Evolutionary conservation across 352 stramenopile genomes (phyloP).

Genomic region (Phytophthora foliorum): DNA sequence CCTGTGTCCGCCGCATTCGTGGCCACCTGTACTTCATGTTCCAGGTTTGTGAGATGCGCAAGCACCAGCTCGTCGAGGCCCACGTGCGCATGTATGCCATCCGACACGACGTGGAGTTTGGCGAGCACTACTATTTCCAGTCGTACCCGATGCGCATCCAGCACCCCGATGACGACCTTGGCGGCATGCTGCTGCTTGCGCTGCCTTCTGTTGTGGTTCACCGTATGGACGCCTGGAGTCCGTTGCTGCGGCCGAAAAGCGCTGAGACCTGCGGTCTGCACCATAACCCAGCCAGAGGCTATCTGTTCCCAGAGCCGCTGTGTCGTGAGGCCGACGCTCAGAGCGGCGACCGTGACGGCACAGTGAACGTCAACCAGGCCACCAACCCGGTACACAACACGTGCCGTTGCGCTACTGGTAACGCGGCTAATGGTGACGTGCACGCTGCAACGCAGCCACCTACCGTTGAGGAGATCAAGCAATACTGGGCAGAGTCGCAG

Average conservation of each 20-base stretch:
- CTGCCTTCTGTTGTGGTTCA: constrained; percentile 95
- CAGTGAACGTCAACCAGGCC: constrained; percentile 36
- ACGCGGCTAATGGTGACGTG: constrained; percentile 23
- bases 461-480: constrained; percentile 66
- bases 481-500: constrained; percentile 82
- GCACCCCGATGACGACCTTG: constrained; percentile 94
- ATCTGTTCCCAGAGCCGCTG: constrained; percentile 78
- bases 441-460: constrained; percentile 41
- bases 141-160: constrained; percentile 95
- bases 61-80: constrained; percentile 96
- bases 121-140: constrained; percentile 90
- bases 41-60: constrained; percentile 91
- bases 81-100: constrained; percentile 96
- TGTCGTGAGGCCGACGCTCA: constrained; percentile 67
- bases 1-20: constrained; percentile 90
- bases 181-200: constrained; percentile 89
- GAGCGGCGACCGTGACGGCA: constrained; percentile 69
- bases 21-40: constrained; percentile 96
- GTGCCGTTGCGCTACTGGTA: constrained; percentile 51
- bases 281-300: constrained; percentile 69
- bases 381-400: constrained; percentile 47
- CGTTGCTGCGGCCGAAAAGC: constrained; percentile 84
- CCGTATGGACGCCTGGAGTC: constrained; percentile 92
- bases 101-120: constrained; percentile 72
- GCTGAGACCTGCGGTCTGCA: constrained; percentile 55